A percentile compares a stretch with the other conserved stretches of the same genome.
These are phyloP conservation scores for Calonectria pseudoturangicola DNA, from an alignment of 2,329 filamentous ascomycete genomes.

Conservation along the genomic window DNA sequence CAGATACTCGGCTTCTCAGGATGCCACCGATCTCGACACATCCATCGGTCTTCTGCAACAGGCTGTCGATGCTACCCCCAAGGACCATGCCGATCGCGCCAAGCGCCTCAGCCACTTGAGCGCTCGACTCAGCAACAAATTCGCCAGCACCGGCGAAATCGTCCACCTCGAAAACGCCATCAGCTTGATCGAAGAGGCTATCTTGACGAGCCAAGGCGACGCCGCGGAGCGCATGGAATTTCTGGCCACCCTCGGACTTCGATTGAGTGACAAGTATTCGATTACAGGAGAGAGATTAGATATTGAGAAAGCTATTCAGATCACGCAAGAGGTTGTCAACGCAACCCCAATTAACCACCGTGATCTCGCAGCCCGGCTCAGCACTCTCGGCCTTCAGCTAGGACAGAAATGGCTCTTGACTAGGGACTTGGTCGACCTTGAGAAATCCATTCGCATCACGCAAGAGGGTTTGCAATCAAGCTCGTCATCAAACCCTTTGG, in stretches of 20 bases:
- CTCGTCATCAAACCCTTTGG: background rate
- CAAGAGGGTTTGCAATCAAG: background rate
- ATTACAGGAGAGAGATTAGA: background rate
- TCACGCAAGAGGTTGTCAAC: background rate
- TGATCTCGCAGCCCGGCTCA: background rate
- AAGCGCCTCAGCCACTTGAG: background rate
- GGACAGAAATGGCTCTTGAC: constrained; percentile 5
- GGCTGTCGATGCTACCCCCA: background rate
- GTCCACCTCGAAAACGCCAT: background rate
- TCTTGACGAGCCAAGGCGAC: background rate
- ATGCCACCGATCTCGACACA: background rate
- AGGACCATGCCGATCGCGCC: background rate
- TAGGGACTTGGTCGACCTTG: background rate
- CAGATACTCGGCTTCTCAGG: background rate
- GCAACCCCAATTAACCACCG: background rate
- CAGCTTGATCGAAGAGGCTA: background rate
- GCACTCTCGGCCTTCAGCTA: constrained; percentile 9
- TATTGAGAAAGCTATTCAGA: constrained; percentile 7
- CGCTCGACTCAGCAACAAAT: constrained; percentile 12
- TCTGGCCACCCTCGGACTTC: background rate
- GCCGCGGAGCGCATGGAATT: constrained; percentile 2
- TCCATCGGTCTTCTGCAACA: background rate
- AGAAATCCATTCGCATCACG: constrained; percentile 3
- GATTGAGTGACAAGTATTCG: background rate
- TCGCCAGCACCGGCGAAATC: background rate